A percentile compares a stretch with the other conserved stretches of the same genome.
These are phyloP conservation scores for Neofusicoccum parvum DNA, from an alignment of 2,329 filamentous ascomycete genomes.

Conservation along the genomic window DNA sequence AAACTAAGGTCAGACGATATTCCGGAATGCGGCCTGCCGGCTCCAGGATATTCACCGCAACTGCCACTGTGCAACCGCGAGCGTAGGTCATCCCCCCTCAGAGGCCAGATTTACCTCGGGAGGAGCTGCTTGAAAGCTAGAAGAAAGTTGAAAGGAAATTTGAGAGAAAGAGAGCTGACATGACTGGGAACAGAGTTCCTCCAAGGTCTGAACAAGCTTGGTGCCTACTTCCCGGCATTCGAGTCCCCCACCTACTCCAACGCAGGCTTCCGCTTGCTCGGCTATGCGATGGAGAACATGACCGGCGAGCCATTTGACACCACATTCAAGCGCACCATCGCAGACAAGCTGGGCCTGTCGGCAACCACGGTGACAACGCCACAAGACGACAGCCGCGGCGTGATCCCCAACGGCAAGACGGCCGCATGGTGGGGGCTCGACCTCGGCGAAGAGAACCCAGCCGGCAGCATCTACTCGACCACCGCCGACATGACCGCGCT, in stretches of 20 bases:
- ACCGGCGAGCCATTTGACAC: conserved; percentile 39
- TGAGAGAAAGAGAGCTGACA: too few species aligned
- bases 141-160: too few species aligned
- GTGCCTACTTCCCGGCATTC: conserved; percentile 37
- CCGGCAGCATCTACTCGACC: conserved; percentile 32
- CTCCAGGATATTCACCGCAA: background rate
- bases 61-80: background rate
- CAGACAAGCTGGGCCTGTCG: conserved; percentile 44
- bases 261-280: conserved; percentile 39
- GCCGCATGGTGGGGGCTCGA: background rate
- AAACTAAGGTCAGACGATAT: background rate
- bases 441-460: conserved; percentile 7
- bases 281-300: conserved; percentile 44
- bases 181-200: conserved; percentile 36
- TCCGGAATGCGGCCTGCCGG: background rate
- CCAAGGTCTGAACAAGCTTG: conserved; percentile 33
- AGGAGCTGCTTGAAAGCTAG: too few species aligned
- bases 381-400: conserved; percentile 27
- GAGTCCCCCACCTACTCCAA: conserved; percentile 41
- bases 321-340: conserved; percentile 39
- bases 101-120: too few species aligned
- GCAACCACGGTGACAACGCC: conserved; percentile 38
- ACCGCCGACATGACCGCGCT: conserved; percentile 27
- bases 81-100: background rate
- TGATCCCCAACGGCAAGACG: conserved; percentile 38